Conservation (phyloP, 106 monocot genomes). For the Amphibolis antarctica region DNA sequence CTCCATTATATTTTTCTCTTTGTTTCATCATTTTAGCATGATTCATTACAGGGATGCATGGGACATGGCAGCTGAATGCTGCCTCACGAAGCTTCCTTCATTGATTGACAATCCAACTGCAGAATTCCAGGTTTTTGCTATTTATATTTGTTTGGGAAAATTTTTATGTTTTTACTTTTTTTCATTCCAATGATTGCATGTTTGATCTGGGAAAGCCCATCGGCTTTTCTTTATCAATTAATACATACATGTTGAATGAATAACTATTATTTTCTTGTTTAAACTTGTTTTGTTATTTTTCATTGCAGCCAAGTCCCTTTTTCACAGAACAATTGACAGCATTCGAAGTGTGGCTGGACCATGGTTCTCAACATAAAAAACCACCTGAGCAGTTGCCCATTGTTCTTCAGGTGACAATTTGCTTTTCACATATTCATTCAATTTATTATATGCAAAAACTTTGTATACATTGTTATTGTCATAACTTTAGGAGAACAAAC, state of each 20-base stretch:
- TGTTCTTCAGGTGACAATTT: slow-evolving; percentile 68
- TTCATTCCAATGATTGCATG: neutral
- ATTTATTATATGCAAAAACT: neutral
- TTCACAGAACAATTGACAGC: slow-evolving; percentile 97
- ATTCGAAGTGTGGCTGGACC: slow-evolving; percentile 98
- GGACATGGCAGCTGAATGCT: slow-evolving; percentile 98
- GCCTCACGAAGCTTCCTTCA: slow-evolving; percentile 76
- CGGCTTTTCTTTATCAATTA: neutral
- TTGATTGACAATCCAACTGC: slow-evolving; percentile 64
- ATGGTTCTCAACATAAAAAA: slow-evolving; percentile 90
- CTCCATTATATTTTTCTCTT: neutral
- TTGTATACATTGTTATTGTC: too few species aligned
- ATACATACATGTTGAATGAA: too few species aligned
- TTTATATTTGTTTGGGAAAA: too few species aligned
- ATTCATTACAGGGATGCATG: slow-evolving; percentile 76
- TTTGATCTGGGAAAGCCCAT: neutral
- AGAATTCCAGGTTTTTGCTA: slow-evolving; percentile 70
- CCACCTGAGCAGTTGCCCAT: slow-evolving; percentile 96
- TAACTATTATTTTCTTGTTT: too few species aligned
- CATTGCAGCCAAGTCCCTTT: slow-evolving; percentile 82
- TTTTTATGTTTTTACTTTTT: neutral
- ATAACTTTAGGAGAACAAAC: too few species aligned
- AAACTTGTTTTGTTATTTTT: neutral
- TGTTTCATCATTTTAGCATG: neutral
- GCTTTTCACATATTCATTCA: neutral